phyloP scores from a whole-genome alignment of 306 rosid genomes.

The Cucurbita pepo region DNA sequence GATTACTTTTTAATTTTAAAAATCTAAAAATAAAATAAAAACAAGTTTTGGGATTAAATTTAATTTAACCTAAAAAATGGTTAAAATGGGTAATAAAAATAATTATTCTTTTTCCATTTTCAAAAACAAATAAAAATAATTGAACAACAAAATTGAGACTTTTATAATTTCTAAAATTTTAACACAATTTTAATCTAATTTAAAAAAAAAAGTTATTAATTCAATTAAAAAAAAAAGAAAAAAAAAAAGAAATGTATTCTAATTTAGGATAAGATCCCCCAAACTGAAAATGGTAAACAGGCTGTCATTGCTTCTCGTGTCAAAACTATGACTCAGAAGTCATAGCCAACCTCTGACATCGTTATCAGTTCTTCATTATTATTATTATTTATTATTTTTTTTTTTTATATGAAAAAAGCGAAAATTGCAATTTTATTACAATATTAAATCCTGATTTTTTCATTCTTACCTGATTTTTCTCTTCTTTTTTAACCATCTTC shows the following conservation, averaged over 20 bases:
- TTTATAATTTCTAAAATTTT: too few species aligned
- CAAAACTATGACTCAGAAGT: neutral
- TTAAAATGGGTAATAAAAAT: too few species aligned
- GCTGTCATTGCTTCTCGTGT: neutral
- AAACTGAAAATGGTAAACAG: neutral
- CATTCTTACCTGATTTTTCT: neutral
- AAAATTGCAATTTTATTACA: neutral
- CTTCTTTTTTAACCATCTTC: neutral
- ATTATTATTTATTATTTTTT: neutral
- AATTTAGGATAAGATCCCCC: neutral
- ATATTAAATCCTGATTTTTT: neutral
- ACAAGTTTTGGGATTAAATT: too few species aligned
- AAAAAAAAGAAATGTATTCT: neutral
- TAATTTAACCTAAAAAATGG: too few species aligned
- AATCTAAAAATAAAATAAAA: too few species aligned
- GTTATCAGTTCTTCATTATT: neutral
- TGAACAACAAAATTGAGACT: too few species aligned
- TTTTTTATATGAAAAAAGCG: neutral
- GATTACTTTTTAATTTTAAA: too few species aligned
- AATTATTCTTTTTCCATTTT: too few species aligned
- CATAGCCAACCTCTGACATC: slow-evolving; percentile 1
- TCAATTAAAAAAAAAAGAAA: too few species aligned
- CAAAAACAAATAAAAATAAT: too few species aligned
- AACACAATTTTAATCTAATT: too few species aligned
- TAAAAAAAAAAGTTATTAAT: too few species aligned